A percentile compares a stretch with the other conserved stretches of the same genome.
These are phyloP conservation scores for Emergomyces orientalis DNA, from an alignment of 2,329 filamentous ascomycete species.

Conservation along the genomic window DNA sequence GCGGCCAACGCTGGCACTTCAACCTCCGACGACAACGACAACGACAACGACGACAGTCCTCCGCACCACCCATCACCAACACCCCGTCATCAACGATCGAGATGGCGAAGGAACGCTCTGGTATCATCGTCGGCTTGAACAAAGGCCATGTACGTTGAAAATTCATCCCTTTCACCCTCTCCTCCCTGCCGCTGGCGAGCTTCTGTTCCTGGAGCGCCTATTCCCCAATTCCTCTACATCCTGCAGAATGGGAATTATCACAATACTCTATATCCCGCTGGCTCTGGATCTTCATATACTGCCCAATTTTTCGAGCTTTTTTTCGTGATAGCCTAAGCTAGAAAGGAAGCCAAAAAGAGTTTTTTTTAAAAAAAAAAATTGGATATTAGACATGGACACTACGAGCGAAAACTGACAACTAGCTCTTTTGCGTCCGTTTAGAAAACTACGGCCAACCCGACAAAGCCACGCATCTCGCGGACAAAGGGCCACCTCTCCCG, in stretches of 20 bases:
- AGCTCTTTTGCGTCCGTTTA: constrained; percentile 37
- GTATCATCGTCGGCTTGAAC: constrained; percentile 54
- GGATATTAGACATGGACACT: no score
- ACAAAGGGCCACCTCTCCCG: constrained; percentile 96
- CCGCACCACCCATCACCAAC: constrained; percentile 15
- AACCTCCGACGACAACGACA: constrained; percentile 13
- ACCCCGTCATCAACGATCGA: constrained; percentile 30
- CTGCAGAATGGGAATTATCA: background rate
- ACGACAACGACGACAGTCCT: constrained; percentile 5
- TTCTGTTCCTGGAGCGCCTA: background rate
- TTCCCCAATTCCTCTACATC: background rate
- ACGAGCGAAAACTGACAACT: constrained; percentile 3
- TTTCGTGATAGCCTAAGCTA: background rate
- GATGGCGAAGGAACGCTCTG: constrained; percentile 45
- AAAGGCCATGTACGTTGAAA: constrained; percentile 54
- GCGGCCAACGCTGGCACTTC: constrained; percentile 8
- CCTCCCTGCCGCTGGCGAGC: constrained; percentile 12
- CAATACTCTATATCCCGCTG: background rate
- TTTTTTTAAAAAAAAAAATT: no score
- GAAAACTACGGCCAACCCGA: constrained; percentile 70
- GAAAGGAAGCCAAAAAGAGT: no score
- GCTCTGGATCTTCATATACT: background rate
- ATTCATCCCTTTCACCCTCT: background rate
- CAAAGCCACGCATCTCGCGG: constrained; percentile 70
- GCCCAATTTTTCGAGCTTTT: background rate